phyloP scores from a whole-genome alignment of 441 rosid genomes.

The Populus trichocarpa region DNA sequence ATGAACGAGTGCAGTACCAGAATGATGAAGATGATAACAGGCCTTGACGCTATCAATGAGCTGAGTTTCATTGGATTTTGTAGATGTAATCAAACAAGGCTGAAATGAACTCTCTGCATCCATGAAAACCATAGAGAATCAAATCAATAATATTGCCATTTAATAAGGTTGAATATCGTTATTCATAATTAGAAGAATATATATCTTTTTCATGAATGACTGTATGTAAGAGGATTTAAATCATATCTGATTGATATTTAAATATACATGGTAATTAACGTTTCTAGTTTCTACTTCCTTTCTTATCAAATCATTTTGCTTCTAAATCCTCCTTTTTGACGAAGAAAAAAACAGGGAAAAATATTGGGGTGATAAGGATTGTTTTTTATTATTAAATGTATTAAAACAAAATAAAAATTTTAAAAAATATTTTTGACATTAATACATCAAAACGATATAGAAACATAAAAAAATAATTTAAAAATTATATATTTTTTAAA shows the following conservation, averaged over 20 bases:
- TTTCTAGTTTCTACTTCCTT: neutral
- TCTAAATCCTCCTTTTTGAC: neutral
- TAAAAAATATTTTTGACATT: no score
- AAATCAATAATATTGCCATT: neutral
- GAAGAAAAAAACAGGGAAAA: no score
- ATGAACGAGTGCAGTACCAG: conserved; percentile 25
- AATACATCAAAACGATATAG: no score
- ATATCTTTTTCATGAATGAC: neutral
- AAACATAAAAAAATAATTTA: no score
- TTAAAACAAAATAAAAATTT: no score
- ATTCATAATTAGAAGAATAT: neutral
- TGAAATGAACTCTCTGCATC: neutral
- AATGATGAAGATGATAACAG: conserved; percentile 24
- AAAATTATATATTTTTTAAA: no score
- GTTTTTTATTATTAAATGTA: no score
- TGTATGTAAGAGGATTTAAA: neutral
- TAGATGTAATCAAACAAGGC: neutral
- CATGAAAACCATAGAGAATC: neutral
- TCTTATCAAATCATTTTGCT: neutral
- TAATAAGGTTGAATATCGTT: no score
- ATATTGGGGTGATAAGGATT: no score
- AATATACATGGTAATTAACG: no score
- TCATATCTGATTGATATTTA: neutral
- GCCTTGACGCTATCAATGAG: conserved; percentile 25
- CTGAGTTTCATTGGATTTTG: conserved; percentile 33